These are phyloP conservation scores for Alloteropsis semialata DNA, from an alignment of 176 grass and related monocot genomes.

Conservation along the genomic window DNA sequence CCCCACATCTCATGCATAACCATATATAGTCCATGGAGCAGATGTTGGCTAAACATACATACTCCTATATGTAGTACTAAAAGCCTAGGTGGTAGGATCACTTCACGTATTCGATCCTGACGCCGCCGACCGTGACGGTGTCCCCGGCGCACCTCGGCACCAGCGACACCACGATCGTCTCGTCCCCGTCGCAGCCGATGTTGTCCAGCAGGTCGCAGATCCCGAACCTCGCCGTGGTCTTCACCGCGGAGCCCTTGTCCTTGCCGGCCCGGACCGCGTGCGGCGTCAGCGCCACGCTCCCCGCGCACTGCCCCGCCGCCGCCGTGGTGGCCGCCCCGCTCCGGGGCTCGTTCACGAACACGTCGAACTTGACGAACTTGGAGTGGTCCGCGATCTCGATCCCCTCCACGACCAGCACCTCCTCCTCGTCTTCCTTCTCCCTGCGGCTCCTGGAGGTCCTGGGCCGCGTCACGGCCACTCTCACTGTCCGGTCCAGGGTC, in stretches of 20 bases:
- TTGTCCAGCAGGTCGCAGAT: slow-evolving; percentile 60
- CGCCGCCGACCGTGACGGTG: slow-evolving; percentile 27
- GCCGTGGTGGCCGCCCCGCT: slow-evolving; percentile 21
- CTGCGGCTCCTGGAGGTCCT: slow-evolving; percentile 23
- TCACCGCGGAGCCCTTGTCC: neutral
- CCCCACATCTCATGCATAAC: neutral
- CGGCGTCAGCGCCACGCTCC: slow-evolving; percentile 51
- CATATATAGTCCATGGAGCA: neutral
- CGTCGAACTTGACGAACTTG: slow-evolving; percentile 70
- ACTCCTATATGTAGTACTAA: too few species aligned
- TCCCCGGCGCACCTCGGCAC: slow-evolving; percentile 45
- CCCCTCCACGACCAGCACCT: slow-evolving; percentile 58
- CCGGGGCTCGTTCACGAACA: slow-evolving; percentile 35
- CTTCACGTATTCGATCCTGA: slow-evolving; percentile 43
- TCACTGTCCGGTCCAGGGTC: slow-evolving; percentile 19
- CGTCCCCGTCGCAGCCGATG: slow-evolving; percentile 49
- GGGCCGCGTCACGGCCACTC: slow-evolving; percentile 41
- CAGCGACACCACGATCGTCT: slow-evolving; percentile 51
- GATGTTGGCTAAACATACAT: neutral
- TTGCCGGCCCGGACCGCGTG: slow-evolving; percentile 31
- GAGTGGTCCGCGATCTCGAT: slow-evolving; percentile 29
- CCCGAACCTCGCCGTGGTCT: slow-evolving; percentile 52
- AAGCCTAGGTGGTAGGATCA: neutral
- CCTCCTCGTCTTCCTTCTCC: slow-evolving; percentile 57
- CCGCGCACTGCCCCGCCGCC: slow-evolving; percentile 40